Evolutionary conservation across 2,329 filamentous ascomycete genomes (phyloP), one percentile per base, ranked within the genome.

Genomic region (Colletotrichum sp.): DNA sequence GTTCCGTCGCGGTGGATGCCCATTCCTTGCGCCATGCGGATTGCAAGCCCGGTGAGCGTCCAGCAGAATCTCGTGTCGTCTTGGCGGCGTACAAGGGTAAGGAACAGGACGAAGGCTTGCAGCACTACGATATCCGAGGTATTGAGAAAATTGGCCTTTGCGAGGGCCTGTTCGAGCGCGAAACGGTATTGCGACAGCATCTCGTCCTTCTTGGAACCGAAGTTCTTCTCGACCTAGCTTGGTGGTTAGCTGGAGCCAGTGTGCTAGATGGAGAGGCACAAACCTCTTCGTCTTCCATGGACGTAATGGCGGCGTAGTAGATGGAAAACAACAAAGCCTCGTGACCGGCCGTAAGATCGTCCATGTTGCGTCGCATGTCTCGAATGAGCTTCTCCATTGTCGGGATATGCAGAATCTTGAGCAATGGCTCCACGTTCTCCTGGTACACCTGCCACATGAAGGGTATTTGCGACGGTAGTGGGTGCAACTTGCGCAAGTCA

Each of bases 401-500:
- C 1, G 93, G 94, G 0, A 94, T 87, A 81, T 96, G 94, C 9
- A 95, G 81, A 15, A 95, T 87, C 81, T 95, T 95, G 79, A 94
- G 87, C 12, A 95, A 83, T 0, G 94, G 93, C 79, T 96, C 93
- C 10, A 96, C 93, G 69, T 94, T 95, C 78, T 95, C 92, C 77
- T 93, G 90, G 83, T 92, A 96, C 13, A 92, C 88, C 66, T 92
- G 89, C 94, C 94, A 95, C 71, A 95, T 91, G 65, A 91, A 90
- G 0, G 88, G 89, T 65, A 94, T 92, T 77, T 93, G 92, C 2
- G 91, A 91, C 1, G 92, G 89, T 1, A 92, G 81, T 3, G 94
- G 94, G 79, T 95, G 94, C 16, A 94, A 85, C 57, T 88, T 86
- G 21, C 89, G 85, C 78, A 95, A 85, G 79, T 95, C 91, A 30